phyloP scores from a whole-genome alignment of 306 rosid genomes.

The Vachellia collinsii region DNA sequence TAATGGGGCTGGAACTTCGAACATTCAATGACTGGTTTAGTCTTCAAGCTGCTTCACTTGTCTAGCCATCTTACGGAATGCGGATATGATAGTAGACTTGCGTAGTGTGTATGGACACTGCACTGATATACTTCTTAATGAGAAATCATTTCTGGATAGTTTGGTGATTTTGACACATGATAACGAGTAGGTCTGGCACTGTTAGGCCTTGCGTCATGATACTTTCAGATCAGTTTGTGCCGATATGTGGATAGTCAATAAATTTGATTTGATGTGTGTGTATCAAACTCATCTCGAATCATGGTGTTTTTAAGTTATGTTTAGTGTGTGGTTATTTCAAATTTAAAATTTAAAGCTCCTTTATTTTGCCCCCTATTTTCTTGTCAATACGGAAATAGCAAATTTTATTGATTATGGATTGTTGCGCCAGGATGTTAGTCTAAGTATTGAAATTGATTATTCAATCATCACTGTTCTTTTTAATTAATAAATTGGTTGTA shows the following conservation, averaged over 20 bases:
- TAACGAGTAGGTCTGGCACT: background rate
- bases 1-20: background rate
- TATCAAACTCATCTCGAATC: background rate
- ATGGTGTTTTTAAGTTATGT: background rate
- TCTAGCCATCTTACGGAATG: background rate
- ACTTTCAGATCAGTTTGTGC: background rate
- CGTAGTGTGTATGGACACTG: background rate
- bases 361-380: background rate
- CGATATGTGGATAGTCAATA: constrained; percentile 3
- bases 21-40: constrained; percentile 10
- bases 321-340: background rate
- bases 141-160: background rate
- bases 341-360: background rate
- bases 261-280: background rate
- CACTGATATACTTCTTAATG: background rate
- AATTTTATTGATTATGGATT: background rate
- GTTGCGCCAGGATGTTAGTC: background rate
- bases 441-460: background rate
- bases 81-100: background rate
- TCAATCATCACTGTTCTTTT: background rate
- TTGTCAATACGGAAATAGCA: background rate
- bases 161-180: background rate
- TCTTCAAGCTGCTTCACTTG: background rate
- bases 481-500: background rate
- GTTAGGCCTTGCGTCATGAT: background rate